Percentiles rank a stretch among this genome's conserved stretches.
Evolutionary conservation across 345 rosid species (phyloP).

Genomic region (Arabidopsis thaliana): DNA sequence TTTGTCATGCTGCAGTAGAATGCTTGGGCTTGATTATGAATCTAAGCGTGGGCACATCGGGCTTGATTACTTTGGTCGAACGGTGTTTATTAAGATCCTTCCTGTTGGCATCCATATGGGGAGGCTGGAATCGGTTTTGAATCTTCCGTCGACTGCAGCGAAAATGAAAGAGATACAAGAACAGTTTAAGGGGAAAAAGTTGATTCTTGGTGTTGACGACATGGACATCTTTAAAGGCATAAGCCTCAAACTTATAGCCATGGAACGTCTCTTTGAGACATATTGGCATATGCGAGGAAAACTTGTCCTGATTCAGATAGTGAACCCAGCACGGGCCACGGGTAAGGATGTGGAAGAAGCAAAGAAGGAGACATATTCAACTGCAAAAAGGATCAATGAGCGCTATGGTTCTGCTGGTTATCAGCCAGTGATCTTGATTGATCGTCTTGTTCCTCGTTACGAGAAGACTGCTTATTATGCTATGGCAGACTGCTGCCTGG

Average conservation of each 20-base stretch:
- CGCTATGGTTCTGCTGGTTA: conserved; percentile 61
- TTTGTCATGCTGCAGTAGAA: conserved; percentile 80
- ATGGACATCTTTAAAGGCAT: conserved; percentile 90
- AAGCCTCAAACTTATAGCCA: conserved; percentile 70
- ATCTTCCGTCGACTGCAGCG: conserved; percentile 62
- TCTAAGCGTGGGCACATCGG: conserved; percentile 87
- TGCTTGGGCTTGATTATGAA: conserved; percentile 86
- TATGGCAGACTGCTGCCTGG: conserved; percentile 77
- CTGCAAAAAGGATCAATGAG: conserved; percentile 67
- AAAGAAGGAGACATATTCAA: conserved; percentile 62
- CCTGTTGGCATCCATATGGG: conserved; percentile 84
- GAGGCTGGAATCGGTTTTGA: conserved; percentile 69
- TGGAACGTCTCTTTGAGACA: conserved; percentile 73
- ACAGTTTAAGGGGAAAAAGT: conserved; percentile 62
- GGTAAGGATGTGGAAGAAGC: conserved; percentile 86
- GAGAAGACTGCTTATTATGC: conserved; percentile 88
- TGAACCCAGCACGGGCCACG: conserved; percentile 74
- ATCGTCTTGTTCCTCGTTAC: conserved; percentile 70
- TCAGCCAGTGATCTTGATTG: conserved; percentile 71
- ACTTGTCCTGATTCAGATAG: conserved; percentile 75
- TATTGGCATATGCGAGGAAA: conserved; percentile 62
- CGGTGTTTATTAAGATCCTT: conserved; percentile 70
- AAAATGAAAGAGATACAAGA: conserved; percentile 66
- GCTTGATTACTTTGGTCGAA: conserved; percentile 85
- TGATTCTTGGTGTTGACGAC: conserved; percentile 81